Conservation (phyloP, 1,139 yeast species). For the Arxiozyma bovina region DNA sequence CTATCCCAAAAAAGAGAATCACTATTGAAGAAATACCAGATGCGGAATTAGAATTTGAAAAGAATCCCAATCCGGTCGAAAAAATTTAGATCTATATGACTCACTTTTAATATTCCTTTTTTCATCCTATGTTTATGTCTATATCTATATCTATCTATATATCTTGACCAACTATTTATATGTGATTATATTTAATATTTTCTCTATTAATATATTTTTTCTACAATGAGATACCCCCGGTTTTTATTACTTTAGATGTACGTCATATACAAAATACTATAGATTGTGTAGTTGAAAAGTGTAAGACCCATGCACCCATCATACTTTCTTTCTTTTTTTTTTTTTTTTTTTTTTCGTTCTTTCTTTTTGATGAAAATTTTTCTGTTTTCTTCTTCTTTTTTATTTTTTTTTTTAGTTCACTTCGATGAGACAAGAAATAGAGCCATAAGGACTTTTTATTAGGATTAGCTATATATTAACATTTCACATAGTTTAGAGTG, state of each 20-base stretch:
- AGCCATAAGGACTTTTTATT: not conserved
- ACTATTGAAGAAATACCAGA: constrained; percentile 37
- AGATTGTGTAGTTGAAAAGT: not conserved
- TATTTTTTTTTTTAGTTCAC: not conserved
- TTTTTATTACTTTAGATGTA: too few relatives aligned
- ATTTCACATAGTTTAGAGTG: not conserved
- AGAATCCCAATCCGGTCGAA: constrained; percentile 22
- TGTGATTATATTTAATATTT: not conserved
- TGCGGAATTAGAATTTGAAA: constrained; percentile 34
- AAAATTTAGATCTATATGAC: constrained; percentile 1
- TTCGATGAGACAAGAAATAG: not conserved
- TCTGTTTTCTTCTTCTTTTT: too few relatives aligned
- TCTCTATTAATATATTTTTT: not conserved
- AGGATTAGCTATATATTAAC: too few relatives aligned
- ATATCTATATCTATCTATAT: not conserved
- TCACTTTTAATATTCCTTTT: not conserved
- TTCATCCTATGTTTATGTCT: not conserved
- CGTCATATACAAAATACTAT: not conserved
- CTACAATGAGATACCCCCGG: too few relatives aligned
- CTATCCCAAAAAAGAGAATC: constrained; percentile 36
- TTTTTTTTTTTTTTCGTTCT: not conserved
- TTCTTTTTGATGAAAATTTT: not conserved
- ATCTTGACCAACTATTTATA: not conserved
- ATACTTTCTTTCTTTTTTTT: not conserved
- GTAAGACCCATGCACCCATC: not conserved